Percentiles rank a stretch among this genome's conserved stretches.
Conservation (phyloP, 805 yeast species). For the Cyberlindnera euphorbiae region DNA sequence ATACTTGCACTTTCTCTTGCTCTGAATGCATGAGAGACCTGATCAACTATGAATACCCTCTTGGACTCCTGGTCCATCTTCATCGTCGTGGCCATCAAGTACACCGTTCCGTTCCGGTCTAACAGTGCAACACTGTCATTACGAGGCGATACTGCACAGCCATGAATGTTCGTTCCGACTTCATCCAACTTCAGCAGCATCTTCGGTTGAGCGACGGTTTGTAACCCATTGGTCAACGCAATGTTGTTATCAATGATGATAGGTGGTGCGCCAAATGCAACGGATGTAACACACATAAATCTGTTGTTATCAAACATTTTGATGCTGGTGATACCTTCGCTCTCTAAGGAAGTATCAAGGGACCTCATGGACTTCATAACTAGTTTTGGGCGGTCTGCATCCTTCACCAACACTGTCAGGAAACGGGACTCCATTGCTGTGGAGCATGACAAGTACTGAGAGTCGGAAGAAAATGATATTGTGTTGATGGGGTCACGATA, state of each 20-base stretch:
- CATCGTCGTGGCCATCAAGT: slow-evolving; percentile 55
- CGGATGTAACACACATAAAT: slow-evolving; percentile 52
- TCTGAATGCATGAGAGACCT: slow-evolving; percentile 70
- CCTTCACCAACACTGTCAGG: slow-evolving; percentile 63
- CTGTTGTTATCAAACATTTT: slow-evolving; percentile 66
- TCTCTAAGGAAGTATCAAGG: slow-evolving; percentile 61
- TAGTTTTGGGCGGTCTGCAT: slow-evolving; percentile 58
- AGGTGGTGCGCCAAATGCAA: slow-evolving; percentile 62
- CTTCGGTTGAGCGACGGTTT: slow-evolving; percentile 53
- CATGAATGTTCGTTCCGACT: slow-evolving; percentile 75
- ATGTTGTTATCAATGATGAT: slow-evolving; percentile 63
- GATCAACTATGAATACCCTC: slow-evolving; percentile 52
- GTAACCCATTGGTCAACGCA: slow-evolving; percentile 34
- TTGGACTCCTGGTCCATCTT: slow-evolving; percentile 53
- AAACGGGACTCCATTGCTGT: slow-evolving; percentile 68
- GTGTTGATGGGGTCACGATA: slow-evolving; percentile 81
- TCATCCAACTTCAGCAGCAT: slow-evolving; percentile 65
- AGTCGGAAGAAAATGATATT: slow-evolving; percentile 67
- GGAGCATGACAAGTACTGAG: slow-evolving; percentile 67
- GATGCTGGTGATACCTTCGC: slow-evolving; percentile 85
- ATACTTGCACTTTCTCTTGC: slow-evolving; percentile 75
- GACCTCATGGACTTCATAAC: slow-evolving; percentile 65
- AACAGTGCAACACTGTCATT: slow-evolving; percentile 82
- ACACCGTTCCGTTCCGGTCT: slow-evolving; percentile 74
- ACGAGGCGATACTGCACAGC: slow-evolving; percentile 71